These are phyloP conservation scores for Lignosus rhinocerotis DNA, from an alignment of 1,284 basidiomycete genomes.

Conservation along the genomic window DNA sequence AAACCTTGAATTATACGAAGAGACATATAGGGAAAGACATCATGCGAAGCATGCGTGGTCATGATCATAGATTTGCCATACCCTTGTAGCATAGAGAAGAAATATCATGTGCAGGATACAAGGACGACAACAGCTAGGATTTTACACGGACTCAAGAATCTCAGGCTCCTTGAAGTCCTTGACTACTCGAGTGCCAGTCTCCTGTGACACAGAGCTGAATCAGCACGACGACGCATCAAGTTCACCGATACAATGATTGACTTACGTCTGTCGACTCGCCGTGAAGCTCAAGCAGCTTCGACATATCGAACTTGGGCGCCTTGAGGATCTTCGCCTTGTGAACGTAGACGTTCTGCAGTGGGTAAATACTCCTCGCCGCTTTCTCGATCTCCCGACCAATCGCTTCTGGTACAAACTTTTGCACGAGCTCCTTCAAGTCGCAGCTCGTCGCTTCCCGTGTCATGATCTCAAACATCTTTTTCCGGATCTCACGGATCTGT, in stretches of 20 bases:
- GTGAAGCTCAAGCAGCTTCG: slow-evolving; percentile 95
- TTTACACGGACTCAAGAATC: slow-evolving; percentile 81
- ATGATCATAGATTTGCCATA: slow-evolving; percentile 43
- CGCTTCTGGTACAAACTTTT: slow-evolving; percentile 99
- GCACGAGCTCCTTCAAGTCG: slow-evolving; percentile 97
- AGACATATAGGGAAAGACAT: background rate
- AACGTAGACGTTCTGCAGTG: slow-evolving; percentile 97
- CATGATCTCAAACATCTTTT: slow-evolving; percentile 99
- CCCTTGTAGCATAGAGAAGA: slow-evolving; percentile 41
- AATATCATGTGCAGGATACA: slow-evolving; percentile 44
- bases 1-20: background rate
- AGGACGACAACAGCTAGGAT: slow-evolving; percentile 38
- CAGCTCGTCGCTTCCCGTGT: slow-evolving; percentile 93
- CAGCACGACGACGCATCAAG: slow-evolving; percentile 6
- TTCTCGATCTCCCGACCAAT: slow-evolving; percentile 99
- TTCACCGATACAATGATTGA: slow-evolving; percentile 23
- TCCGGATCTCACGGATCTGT: slow-evolving; percentile 97
- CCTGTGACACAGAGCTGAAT: slow-evolving; percentile 46
- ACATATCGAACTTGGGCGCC: slow-evolving; percentile 94
- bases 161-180: slow-evolving; percentile 95
- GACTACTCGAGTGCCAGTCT: slow-evolving; percentile 84
- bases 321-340: slow-evolving; percentile 99
- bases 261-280: slow-evolving; percentile 90
- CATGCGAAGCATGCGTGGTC: slow-evolving; percentile 17
- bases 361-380: slow-evolving; percentile 94